Percentiles rank a stretch among this genome's conserved stretches.
Evolutionary conservation across 805 yeast genomes (phyloP).

Genomic region (Brettanomyces nanus): DNA sequence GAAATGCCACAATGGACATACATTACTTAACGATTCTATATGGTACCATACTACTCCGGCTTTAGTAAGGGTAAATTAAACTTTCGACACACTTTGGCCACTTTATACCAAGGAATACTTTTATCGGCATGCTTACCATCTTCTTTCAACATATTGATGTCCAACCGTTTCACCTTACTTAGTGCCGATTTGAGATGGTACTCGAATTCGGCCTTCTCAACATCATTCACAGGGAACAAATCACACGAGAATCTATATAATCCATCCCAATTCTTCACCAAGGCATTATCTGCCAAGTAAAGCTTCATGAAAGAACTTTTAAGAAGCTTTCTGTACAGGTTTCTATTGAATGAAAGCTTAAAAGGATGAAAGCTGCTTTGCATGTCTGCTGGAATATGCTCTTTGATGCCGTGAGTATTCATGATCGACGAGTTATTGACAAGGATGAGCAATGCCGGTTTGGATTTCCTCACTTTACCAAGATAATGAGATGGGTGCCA

Average conservation of each 20-base stretch:
- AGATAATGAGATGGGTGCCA: slow-evolving; percentile 16
- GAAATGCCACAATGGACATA: slow-evolving; percentile 40
- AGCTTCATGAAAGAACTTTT: slow-evolving; percentile 13
- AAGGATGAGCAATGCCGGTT: slow-evolving; percentile 21
- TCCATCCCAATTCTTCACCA: slow-evolving; percentile 16
- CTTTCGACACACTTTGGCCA: slow-evolving; percentile 6
- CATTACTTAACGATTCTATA: slow-evolving; percentile 6
- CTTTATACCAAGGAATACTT: slow-evolving; percentile 14
- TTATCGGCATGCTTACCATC: slow-evolving; percentile 7
- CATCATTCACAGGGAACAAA: slow-evolving; percentile 9
- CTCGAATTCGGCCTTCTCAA: slow-evolving; percentile 10
- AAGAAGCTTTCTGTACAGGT: slow-evolving; percentile 14
- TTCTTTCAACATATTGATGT: slow-evolving; percentile 3
- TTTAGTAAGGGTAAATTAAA: slow-evolving; percentile 2
- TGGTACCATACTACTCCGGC: slow-evolving; percentile 1
- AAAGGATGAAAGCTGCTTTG: slow-evolving; percentile 14
- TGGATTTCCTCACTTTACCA: slow-evolving; percentile 24
- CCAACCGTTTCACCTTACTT: slow-evolving; percentile 8
- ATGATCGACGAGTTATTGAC: slow-evolving; percentile 33
- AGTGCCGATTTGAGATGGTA: slow-evolving; percentile 11
- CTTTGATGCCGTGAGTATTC: slow-evolving; percentile 10
- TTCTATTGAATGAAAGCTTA: slow-evolving; percentile 19
- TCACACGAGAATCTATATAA: slow-evolving; percentile 14
- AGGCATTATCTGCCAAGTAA: slow-evolving; percentile 7
- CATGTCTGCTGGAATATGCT: slow-evolving; percentile 1